phyloP scores from a whole-genome alignment of 2,329 filamentous ascomycete species.

The Aspergillus terreus region DNA sequence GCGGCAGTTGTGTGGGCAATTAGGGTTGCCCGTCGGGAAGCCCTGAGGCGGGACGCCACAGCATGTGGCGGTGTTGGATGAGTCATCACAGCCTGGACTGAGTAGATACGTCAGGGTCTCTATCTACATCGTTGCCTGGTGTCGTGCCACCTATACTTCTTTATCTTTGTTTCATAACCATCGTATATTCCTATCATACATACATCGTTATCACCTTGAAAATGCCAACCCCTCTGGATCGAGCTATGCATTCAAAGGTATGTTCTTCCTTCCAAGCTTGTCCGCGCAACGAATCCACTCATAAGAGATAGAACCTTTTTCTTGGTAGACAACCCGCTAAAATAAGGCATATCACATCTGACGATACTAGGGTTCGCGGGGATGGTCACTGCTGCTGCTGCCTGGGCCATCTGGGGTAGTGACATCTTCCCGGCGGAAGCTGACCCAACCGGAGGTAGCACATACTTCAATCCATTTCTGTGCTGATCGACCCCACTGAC shows the following conservation, averaged over 20 bases:
- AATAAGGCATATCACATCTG: constrained; percentile 9
- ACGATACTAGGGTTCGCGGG: constrained; percentile 67
- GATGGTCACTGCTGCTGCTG: constrained; percentile 74
- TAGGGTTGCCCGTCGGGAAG: constrained; percentile 8
- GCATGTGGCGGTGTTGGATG: constrained; percentile 9
- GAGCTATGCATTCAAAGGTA: constrained; percentile 65
- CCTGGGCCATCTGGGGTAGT: constrained; percentile 79
- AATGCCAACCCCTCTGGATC: constrained; percentile 69
- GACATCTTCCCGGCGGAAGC: constrained; percentile 73
- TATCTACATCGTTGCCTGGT: neutral
- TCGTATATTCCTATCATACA: neutral
- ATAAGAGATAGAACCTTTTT: constrained; percentile 58
- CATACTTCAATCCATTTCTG: neutral
- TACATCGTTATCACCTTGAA: constrained; percentile 17
- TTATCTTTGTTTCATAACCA: neutral
- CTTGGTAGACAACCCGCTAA: constrained; percentile 50
- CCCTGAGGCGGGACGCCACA: neutral
- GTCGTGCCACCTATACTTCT: too few relatives aligned
- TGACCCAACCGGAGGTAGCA: constrained; percentile 72
- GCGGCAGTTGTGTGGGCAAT: constrained; percentile 15
- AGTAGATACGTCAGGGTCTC: neutral
- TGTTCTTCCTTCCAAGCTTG: constrained; percentile 2
- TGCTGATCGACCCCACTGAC: constrained; percentile 6
- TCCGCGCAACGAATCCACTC: constrained; percentile 1
- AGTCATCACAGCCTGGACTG: neutral